These are phyloP conservation scores for Ricinus communis DNA, from an alignment of 345 rosid genomes.

Conservation along the genomic window DNA sequence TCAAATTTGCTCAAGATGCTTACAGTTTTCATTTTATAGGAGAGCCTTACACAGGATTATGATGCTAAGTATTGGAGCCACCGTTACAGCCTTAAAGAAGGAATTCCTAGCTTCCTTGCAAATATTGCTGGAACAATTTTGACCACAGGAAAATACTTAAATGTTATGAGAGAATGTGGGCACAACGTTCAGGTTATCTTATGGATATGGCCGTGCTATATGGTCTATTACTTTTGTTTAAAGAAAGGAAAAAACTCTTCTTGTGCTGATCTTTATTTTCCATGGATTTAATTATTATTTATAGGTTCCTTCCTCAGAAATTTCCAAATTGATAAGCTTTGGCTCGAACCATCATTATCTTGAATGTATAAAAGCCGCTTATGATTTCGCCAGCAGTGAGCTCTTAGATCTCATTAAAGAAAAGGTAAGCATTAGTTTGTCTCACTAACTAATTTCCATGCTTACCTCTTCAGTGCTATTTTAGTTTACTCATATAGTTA, in stretches of 20 bases:
- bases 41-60: conserved; percentile 88
- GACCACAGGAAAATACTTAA: conserved; percentile 92
- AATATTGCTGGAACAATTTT: conserved; percentile 87
- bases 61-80: conserved; percentile 84
- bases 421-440: conserved; percentile 46
- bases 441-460: background rate
- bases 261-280: conserved; percentile 10
- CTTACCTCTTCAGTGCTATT: background rate
- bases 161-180: conserved; percentile 99
- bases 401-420: conserved; percentile 82
- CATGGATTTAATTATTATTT: conserved; percentile 17
- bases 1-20: conserved; percentile 25
- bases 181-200: conserved; percentile 80
- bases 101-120: conserved; percentile 94
- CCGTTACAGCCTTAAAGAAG: conserved; percentile 87
- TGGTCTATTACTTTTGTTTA: background rate
- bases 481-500: background rate
- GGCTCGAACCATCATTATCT: conserved; percentile 93
- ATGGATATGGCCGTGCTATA: background rate
- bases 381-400: conserved; percentile 85
- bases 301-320: conserved; percentile 83
- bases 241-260: conserved; percentile 4
- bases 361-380: conserved; percentile 87
- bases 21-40: conserved; percentile 48
- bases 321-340: conserved; percentile 74